Base-by-base conservation (phyloP, 352 stramenopile species). In the Pythium chondricola region DNA sequence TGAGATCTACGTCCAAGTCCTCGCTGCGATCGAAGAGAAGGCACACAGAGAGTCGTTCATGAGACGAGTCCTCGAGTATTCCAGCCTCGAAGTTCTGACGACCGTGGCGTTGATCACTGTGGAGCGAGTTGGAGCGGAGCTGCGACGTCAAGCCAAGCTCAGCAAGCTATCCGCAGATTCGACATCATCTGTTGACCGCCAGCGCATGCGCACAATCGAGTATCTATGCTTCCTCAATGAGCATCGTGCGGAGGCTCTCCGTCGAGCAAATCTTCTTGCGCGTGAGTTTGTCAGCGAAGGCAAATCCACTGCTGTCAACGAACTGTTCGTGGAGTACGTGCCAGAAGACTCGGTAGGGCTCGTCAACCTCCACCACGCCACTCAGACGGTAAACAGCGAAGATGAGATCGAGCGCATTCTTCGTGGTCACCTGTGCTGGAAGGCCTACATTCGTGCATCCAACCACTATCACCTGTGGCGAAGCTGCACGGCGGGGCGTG, bases 1-100 rank as follows among this genome's bases (percentile, higher is more conserved):
- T 13, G 74, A 86, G 42, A 66, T 93, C 4, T 93, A 91, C 52
- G 69, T 83, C 14, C 83, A 93, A 44, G 68, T 88, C 36, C 44
- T 91, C n/a, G 48, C 58, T 16, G 69, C 59, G 0, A 67, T 93
- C 4, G 73, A 86, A 11, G 66, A 87, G 37, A 61, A 48, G 16
- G 44, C 84, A n/a, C 69, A 89, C 55, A 74, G 79, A 29, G 73
- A 90, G 27, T 43, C 81, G 43, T 81, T 79, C 32, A 51, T 89
- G 13, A 83, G 87, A 57, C 57, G 69, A 18, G 79, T 92, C 43
- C 56, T 77, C 25, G 66, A 86, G 38, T 85, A 74, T 43, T 75
- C 76, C 24, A 67, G 54, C 37, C 81, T 87, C 61, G 64, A 88
- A 3, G 48, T 88, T 4, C 40, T 93, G 14, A 81, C 76, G 7